Conservation (phyloP, 2,329 filamentous ascomycete genomes). For the Fusarium sp. region DNA sequence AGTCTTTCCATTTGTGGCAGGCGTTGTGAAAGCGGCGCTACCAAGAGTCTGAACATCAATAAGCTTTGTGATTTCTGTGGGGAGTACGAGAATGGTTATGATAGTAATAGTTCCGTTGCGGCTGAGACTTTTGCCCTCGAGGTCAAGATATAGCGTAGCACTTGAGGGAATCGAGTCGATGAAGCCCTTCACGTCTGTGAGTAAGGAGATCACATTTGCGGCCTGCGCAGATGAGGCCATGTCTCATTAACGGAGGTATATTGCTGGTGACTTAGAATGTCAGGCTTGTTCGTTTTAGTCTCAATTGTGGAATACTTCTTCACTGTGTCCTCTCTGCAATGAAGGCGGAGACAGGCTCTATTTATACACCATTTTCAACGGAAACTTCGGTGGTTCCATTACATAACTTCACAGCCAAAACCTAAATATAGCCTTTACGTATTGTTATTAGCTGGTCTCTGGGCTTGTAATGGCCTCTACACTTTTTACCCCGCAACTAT, state of each 20-base stretch:
- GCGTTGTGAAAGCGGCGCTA: background rate
- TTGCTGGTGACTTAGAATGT: no score
- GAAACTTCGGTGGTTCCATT: background rate
- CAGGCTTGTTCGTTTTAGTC: background rate
- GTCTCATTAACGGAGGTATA: background rate
- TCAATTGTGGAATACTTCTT: accelerated
- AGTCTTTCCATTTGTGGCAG: background rate
- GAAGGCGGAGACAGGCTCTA: background rate
- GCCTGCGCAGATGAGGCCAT: background rate
- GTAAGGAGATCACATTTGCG: background rate
- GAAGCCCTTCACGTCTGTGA: background rate
- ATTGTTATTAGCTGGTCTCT: background rate
- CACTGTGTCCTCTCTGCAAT: no score
- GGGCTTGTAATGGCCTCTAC: background rate
- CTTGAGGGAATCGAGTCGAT: background rate
- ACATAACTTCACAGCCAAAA: background rate
- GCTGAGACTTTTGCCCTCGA: background rate
- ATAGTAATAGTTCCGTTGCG: background rate
- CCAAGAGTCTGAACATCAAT: background rate
- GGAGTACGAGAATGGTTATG: background rate
- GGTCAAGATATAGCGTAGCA: background rate
- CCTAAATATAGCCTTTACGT: no score
- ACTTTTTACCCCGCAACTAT: no score
- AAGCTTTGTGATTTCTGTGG: accelerated
- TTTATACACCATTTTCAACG: background rate